These are phyloP conservation scores for Xylariomycetidae sp. DNA, from an alignment of 2,329 filamentous ascomycete genomes.

Conservation along the genomic window DNA sequence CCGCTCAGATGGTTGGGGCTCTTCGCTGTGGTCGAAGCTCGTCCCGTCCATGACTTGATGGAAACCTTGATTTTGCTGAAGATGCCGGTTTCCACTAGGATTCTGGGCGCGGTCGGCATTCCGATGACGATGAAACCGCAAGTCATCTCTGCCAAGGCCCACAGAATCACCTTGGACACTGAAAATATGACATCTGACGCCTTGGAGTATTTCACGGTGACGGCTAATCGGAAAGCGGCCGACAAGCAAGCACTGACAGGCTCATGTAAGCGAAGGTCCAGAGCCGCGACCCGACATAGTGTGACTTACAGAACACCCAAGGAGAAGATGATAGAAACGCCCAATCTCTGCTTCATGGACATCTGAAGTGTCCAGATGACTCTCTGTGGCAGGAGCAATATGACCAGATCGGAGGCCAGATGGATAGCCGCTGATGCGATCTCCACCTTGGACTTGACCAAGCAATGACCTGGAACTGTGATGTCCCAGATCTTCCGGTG, in stretches of 20 bases:
- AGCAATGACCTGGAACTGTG: slow-evolving; percentile 10
- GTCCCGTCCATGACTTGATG: slow-evolving; percentile 11
- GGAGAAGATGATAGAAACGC: slow-evolving; percentile 8
- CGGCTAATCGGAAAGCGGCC: slow-evolving; percentile 31
- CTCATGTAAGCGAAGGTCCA: background rate
- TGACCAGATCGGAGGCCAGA: slow-evolving; percentile 9
- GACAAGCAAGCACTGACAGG: slow-evolving; percentile 32
- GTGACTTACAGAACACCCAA: slow-evolving; percentile 10
- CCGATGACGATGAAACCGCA: slow-evolving; percentile 38
- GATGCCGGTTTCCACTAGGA: slow-evolving; percentile 23
- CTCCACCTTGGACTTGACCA: slow-evolving; percentile 11
- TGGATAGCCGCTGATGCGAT: slow-evolving; percentile 12
- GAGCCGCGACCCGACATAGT: too few relatives aligned
- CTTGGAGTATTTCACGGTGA: slow-evolving; percentile 25
- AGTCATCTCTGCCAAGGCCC: slow-evolving; percentile 38
- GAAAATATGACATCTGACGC: slow-evolving; percentile 28
- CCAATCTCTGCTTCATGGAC: slow-evolving; percentile 6
- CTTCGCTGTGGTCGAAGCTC: slow-evolving; percentile 8
- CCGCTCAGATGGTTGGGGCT: slow-evolving; percentile 6
- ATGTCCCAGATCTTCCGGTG: slow-evolving; percentile 13
- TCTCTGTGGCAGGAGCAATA: slow-evolving; percentile 8
- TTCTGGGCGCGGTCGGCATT: slow-evolving; percentile 32
- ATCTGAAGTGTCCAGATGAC: slow-evolving; percentile 9
- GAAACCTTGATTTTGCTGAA: slow-evolving; percentile 13
- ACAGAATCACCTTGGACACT: slow-evolving; percentile 35